A percentile compares a stretch with the other conserved stretches of the same genome.
Conservation (phyloP, 805 yeast genomes). For the Starmerella davenportii region DNA sequence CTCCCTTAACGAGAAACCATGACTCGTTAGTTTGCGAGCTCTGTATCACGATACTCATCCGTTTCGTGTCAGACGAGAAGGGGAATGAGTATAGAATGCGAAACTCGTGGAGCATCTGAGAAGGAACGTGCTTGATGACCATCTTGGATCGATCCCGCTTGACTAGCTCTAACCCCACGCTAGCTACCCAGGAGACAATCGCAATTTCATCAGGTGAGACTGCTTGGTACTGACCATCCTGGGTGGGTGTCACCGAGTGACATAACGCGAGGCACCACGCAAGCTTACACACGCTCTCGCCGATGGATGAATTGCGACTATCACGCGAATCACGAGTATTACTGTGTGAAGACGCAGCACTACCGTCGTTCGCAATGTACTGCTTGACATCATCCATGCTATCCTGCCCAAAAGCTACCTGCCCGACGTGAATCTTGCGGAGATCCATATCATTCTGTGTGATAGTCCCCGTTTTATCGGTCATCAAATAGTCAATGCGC, state of each 20-base stretch:
- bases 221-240: slow-evolving; percentile 53
- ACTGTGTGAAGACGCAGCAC: background rate
- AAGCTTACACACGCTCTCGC: slow-evolving; percentile 60
- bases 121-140: slow-evolving; percentile 43
- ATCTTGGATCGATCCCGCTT: slow-evolving; percentile 69
- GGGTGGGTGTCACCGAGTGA: slow-evolving; percentile 90
- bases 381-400: slow-evolving; percentile 75
- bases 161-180: slow-evolving; percentile 62
- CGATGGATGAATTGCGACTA: slow-evolving; percentile 39
- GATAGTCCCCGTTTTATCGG: slow-evolving; percentile 93
- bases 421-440: slow-evolving; percentile 80
- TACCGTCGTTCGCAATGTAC: slow-evolving; percentile 28
- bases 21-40: slow-evolving; percentile 40
- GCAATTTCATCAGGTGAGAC: slow-evolving; percentile 99
- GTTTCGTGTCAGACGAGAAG: slow-evolving; percentile 81
- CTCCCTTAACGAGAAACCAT: slow-evolving; percentile 87
- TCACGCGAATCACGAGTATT: background rate
- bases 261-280: slow-evolving; percentile 77
- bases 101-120: slow-evolving; percentile 33
- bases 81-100: slow-evolving; percentile 77
- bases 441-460: slow-evolving; percentile 97
- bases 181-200: slow-evolving; percentile 77
- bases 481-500: slow-evolving; percentile 74
- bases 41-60: slow-evolving; percentile 81
- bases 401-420: slow-evolving; percentile 82